Evolutionary conservation across 1,139 yeast species (phyloP).

Genomic region (Arxiozyma bovina): DNA sequence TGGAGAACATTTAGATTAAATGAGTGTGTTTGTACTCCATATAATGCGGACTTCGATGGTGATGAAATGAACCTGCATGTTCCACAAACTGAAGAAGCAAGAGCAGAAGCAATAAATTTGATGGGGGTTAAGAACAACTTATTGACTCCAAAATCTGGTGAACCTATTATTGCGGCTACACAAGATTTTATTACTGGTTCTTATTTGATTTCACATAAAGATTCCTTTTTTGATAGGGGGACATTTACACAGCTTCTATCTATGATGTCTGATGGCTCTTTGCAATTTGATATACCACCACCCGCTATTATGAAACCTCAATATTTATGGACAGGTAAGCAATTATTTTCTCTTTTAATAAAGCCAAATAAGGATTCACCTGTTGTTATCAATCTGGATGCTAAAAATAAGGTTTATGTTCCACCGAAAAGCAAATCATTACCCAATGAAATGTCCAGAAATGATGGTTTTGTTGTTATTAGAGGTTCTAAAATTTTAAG

Average conservation of each 20-base stretch:
- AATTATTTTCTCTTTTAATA: conserved; percentile 79
- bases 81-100: conserved; percentile 97
- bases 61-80: conserved; percentile 99
- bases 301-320: conserved; percentile 89
- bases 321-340: conserved; percentile 95
- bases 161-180: conserved; percentile 98
- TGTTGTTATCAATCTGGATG: conserved; percentile 84
- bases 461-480: conserved; percentile 87
- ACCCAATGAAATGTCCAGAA: conserved; percentile 94
- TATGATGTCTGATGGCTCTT: conserved; percentile 91
- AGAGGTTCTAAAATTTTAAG: conserved; percentile 82
- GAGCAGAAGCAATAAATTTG: conserved; percentile 93
- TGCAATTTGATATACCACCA: conserved; percentile 88
- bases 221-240: conserved; percentile 84
- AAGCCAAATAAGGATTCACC: conserved; percentile 69
- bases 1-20: conserved; percentile 97
- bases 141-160: conserved; percentile 95
- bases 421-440: conserved; percentile 59
- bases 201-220: conserved; percentile 84
- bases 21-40: conserved; percentile 99
- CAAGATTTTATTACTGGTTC: conserved; percentile 99
- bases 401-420: conserved; percentile 80
- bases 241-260: conserved; percentile 72
- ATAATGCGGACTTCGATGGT: conserved; percentile 99
- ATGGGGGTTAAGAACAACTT: conserved; percentile 97